Percentiles rank a stretch among this genome's conserved stretches.
Evolutionary conservation across 2,329 filamentous ascomycete genomes (phyloP).

Genomic region (Fusarium pseudocircinatum): DNA sequence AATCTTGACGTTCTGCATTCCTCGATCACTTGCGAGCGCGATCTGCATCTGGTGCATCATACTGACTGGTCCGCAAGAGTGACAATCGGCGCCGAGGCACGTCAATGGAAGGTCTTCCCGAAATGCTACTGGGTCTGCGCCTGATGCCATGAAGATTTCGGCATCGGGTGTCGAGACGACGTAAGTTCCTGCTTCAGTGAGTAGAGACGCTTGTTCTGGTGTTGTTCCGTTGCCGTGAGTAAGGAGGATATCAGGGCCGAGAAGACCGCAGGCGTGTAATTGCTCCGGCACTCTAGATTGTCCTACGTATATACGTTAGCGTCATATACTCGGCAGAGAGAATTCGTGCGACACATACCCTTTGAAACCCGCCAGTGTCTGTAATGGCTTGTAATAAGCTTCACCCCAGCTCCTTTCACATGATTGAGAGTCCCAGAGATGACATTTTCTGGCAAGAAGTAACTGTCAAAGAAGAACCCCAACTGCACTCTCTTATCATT

Average conservation of each 20-base stretch:
- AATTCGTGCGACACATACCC: accelerated
- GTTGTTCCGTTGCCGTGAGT: conserved; percentile 11
- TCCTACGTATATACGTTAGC: background rate
- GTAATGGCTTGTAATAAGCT: conserved; percentile 4
- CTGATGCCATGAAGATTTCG: conserved; percentile 8
- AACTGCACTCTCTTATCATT: background rate
- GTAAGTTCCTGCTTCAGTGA: background rate
- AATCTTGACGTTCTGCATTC: background rate
- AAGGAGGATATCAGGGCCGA: background rate
- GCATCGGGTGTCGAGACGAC: conserved; percentile 6
- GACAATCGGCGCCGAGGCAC: conserved; percentile 3
- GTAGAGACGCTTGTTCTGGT: conserved; percentile 1
- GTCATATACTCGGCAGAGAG: accelerated
- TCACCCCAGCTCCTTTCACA: background rate
- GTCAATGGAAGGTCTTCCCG: background rate
- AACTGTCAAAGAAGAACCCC: background rate
- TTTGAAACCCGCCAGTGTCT: conserved; percentile 9
- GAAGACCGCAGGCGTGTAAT: background rate
- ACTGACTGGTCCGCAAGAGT: conserved; percentile 2
- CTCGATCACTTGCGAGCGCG: background rate
- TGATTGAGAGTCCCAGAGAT: background rate
- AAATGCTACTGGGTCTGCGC: background rate
- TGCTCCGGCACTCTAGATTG: background rate
- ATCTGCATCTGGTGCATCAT: conserved; percentile 19
- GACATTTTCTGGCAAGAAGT: background rate